phyloP scores from a whole-genome alignment of 495 filamentous ascomycete species.

The Hypoxylon subgilvum region DNA sequence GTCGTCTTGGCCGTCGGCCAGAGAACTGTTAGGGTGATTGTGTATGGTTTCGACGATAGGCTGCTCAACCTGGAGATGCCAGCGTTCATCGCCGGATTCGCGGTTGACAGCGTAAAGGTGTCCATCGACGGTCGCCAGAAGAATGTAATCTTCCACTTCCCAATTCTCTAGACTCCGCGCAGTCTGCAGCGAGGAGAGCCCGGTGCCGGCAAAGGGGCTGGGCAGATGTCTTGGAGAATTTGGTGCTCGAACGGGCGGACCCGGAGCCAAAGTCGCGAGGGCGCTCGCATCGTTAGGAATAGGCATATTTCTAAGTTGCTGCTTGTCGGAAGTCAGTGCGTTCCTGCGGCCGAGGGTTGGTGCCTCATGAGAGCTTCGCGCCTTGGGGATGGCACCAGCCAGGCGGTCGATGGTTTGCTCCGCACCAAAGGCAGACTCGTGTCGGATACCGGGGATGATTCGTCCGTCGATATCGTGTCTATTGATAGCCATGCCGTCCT shows the following conservation, averaged over 20 bases:
- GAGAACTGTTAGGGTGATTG: constrained; percentile 72
- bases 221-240: constrained; percentile 68
- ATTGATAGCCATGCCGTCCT: constrained; percentile 32
- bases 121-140: constrained; percentile 99
- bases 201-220: constrained; percentile 56
- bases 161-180: constrained; percentile 97
- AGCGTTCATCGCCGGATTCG: constrained; percentile 79
- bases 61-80: constrained; percentile 80
- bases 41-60: constrained; percentile 92
- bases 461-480: constrained; percentile 24
- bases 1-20: constrained; percentile 53
- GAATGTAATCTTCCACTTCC: constrained; percentile 99
- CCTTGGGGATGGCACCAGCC: constrained; percentile 38
- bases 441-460: constrained; percentile 26
- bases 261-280: constrained; percentile 93
- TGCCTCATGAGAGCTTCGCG: constrained; percentile 32
- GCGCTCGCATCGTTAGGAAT: constrained; percentile 83
- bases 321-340: constrained; percentile 38
- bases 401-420: constrained; percentile 21
- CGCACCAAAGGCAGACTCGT: constrained; percentile 41
- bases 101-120: constrained; percentile 91
- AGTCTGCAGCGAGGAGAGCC: constrained; percentile 77
- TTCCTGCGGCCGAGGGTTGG: constrained; percentile 21
- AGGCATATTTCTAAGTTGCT: constrained; percentile 48
- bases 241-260: constrained; percentile 82